These are phyloP conservation scores for Eucalyptus guilfoylei DNA, from an alignment of 345 rosid genomes.

Conservation along the genomic window DNA sequence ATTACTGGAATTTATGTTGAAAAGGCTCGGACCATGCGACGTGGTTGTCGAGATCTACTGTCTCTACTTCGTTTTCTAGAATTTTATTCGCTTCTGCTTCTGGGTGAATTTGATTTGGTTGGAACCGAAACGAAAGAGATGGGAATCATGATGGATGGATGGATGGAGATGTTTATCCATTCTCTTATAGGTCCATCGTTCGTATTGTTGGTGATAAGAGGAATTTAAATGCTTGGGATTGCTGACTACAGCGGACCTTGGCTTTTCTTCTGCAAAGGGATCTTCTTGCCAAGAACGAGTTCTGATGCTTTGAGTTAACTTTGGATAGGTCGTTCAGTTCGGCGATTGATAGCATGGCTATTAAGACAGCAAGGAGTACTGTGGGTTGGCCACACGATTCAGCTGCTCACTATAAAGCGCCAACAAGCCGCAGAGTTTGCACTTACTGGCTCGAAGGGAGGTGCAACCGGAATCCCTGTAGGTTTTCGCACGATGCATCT, in stretches of 20 bases:
- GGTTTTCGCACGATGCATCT: conserved; percentile 6
- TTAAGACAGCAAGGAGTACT: neutral
- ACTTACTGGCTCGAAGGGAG: neutral
- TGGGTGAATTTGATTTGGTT: neutral
- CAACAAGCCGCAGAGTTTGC: neutral
- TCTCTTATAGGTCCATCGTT: neutral
- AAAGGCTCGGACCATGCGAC: neutral
- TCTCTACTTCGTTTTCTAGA: neutral
- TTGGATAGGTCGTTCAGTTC: neutral
- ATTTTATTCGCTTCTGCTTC: neutral
- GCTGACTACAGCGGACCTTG: neutral
- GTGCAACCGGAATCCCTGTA: conserved; percentile 23
- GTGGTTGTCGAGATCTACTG: neutral
- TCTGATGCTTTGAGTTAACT: neutral
- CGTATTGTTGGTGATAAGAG: neutral
- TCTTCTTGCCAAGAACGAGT: neutral
- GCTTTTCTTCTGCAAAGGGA: neutral
- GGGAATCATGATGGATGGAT: neutral
- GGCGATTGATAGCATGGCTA: neutral
- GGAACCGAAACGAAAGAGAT: neutral
- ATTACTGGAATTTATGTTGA: neutral
- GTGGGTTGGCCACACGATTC: neutral
- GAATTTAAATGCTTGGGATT: neutral
- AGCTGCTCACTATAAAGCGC: neutral
- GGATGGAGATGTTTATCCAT: neutral